A percentile compares a stretch with the other conserved stretches of the same genome.
Conservation (phyloP, 495 filamentous ascomycete species). For the Aspergillus coremiiformis region DNA sequence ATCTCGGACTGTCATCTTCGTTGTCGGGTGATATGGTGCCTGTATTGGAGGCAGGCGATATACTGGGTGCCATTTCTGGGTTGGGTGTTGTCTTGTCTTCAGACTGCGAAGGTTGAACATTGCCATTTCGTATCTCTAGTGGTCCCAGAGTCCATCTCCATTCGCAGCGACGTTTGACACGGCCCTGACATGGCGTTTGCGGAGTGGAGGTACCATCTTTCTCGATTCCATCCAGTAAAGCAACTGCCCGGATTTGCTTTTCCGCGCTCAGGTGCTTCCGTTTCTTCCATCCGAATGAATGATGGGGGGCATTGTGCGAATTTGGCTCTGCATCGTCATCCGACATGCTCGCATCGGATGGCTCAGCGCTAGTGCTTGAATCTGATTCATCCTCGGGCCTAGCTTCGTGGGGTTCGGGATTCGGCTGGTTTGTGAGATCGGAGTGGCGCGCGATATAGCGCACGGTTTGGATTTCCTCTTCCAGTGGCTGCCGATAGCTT, state of each 20-base stretch:
- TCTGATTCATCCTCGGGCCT: slow-evolving; percentile 34
- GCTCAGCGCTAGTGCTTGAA: slow-evolving; percentile 18
- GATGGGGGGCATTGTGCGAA: slow-evolving; percentile 3
- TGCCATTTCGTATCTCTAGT: slow-evolving; percentile 9
- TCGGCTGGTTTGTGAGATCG: slow-evolving; percentile 29
- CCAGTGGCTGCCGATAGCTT: slow-evolving; percentile 43
- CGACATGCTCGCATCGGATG: slow-evolving; percentile 35
- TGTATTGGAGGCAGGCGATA: neutral
- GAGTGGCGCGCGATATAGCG: slow-evolving; percentile 47
- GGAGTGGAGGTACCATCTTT: slow-evolving; percentile 33
- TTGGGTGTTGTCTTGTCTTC: neutral
- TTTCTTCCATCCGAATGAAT: slow-evolving; percentile 30
- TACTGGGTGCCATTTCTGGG: neutral
- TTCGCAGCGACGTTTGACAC: slow-evolving; percentile 45
- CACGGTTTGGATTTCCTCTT: slow-evolving; percentile 48
- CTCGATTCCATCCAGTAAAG: slow-evolving; percentile 33
- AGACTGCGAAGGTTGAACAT: neutral
- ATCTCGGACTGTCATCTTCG: neutral
- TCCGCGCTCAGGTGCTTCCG: slow-evolving; percentile 31
- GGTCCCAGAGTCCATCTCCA: slow-evolving; percentile 54
- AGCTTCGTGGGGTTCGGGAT: slow-evolving; percentile 7
- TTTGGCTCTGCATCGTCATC: slow-evolving; percentile 30
- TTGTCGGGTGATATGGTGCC: neutral
- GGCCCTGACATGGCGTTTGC: slow-evolving; percentile 42
- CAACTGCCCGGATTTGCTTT: slow-evolving; percentile 37